Conservation (phyloP, 345 rosid genomes). For the Salix brachista region DNA sequence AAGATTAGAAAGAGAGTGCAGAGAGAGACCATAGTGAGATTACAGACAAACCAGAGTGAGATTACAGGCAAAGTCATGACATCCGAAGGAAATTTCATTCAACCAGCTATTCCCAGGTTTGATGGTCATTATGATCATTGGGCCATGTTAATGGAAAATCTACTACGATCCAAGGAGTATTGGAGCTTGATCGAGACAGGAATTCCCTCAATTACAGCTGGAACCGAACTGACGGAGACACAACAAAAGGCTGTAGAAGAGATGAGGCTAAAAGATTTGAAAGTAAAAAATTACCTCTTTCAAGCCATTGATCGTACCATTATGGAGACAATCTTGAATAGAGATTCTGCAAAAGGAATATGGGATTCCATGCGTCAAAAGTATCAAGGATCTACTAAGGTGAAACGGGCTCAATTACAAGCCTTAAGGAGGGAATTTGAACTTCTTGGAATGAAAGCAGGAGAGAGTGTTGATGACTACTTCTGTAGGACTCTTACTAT, state of each 20-base stretch:
- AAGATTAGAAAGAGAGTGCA: too few relatives aligned
- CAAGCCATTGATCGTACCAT: not conserved
- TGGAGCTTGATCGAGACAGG: not conserved
- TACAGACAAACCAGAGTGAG: too few relatives aligned
- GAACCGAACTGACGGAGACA: not conserved
- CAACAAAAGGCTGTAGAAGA: not conserved
- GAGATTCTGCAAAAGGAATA: not conserved
- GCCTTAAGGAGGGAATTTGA: not conserved
- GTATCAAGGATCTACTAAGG: not conserved
- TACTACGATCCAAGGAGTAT: not conserved
- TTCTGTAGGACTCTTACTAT: not conserved
- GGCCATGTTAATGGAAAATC: not conserved
- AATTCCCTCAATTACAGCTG: accelerated
- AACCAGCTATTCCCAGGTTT: not conserved
- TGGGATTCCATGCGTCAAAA: not conserved
- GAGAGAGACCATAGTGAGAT: too few relatives aligned
- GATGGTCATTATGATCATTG: constrained; percentile 1
- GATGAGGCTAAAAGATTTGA: not conserved
- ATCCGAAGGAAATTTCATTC: not conserved
- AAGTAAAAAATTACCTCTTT: not conserved
- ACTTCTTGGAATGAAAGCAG: not conserved
- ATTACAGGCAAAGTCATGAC: too few relatives aligned
- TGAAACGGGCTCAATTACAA: not conserved
- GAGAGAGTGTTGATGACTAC: not conserved
- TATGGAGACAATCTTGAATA: not conserved